Percentiles rank a stretch among this genome's conserved stretches.
phyloP scores from a whole-genome alignment of 2,329 filamentous ascomycete genomes.

The Colletotrichum aenigma region DNA sequence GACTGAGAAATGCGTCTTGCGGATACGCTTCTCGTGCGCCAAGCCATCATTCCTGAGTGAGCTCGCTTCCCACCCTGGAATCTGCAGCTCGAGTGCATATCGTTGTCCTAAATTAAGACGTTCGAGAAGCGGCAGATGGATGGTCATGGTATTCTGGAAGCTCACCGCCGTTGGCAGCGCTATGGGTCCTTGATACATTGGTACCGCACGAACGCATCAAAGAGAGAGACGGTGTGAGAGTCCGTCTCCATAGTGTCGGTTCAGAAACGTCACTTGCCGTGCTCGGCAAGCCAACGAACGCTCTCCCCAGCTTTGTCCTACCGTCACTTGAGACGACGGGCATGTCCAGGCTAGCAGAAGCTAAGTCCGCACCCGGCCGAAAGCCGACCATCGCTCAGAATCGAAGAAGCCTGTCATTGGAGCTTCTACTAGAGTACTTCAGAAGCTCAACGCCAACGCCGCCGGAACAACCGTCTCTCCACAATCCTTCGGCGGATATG shows the following conservation, averaged over 20 bases:
- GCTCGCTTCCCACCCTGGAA: neutral
- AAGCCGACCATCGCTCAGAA: neutral
- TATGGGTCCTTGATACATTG: neutral
- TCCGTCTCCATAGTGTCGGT: neutral
- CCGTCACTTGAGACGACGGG: conserved; percentile 3
- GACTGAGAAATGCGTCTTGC: neutral
- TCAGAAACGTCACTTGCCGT: neutral
- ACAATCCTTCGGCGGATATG: neutral
- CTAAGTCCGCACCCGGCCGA: neutral
- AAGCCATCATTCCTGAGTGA: neutral
- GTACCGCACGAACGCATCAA: neutral
- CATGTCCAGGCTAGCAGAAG: neutral
- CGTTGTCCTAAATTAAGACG: conserved; percentile 5
- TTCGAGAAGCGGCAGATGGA: conserved; percentile 15
- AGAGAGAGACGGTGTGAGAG: neutral
- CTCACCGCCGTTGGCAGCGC: conserved; percentile 9
- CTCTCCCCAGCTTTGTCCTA: neutral
- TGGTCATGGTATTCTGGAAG: conserved; percentile 10
- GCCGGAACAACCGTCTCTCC: neutral
- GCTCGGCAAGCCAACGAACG: neutral
- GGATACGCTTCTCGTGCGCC: neutral
- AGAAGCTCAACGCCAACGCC: neutral
- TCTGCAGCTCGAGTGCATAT: neutral
- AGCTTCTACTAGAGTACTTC: neutral
- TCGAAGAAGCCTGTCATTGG: neutral